These are phyloP conservation scores for Davidsoniella virescens DNA, from an alignment of 2,329 filamentous ascomycete genomes.

Conservation along the genomic window DNA sequence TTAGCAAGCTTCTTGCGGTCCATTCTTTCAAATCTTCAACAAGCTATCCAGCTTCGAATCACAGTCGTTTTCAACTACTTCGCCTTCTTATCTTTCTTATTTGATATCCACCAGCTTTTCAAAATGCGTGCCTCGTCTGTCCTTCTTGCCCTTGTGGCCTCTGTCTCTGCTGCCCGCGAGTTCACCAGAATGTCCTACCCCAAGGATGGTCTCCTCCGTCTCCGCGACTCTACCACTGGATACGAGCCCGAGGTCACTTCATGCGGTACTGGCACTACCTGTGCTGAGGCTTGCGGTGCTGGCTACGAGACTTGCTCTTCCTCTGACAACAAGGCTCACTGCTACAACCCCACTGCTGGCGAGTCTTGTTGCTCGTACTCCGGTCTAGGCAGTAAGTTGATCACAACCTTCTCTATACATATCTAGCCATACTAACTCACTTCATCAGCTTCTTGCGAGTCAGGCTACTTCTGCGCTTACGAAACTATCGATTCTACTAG, in stretches of 20 bases:
- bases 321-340: constrained; percentile 35
- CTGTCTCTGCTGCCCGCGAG: constrained; percentile 18
- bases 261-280: constrained; percentile 35
- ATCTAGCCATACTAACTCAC: constrained; percentile 5
- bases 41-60: not conserved
- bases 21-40: not conserved
- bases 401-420: not conserved
- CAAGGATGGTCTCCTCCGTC: constrained; percentile 26
- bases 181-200: constrained; percentile 23
- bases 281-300: constrained; percentile 37
- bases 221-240: constrained; percentile 26
- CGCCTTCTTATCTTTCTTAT: constrained; percentile 2
- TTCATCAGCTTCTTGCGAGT: constrained; percentile 38
- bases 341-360: constrained; percentile 34
- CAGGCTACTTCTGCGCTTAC: constrained; percentile 46
- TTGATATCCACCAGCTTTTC: not conserved
- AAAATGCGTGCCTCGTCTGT: constrained; percentile 21
- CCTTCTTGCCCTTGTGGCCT: constrained; percentile 22
- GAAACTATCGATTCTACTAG: constrained; percentile 25
- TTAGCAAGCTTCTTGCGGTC: constrained; percentile 8
- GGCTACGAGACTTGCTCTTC: constrained; percentile 34
- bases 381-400: constrained; percentile 36
- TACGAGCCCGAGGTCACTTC: constrained; percentile 32
- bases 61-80: not conserved
- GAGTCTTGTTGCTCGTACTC: constrained; percentile 40